Evolutionary conservation across 2,329 filamentous ascomycete genomes (phyloP), one percentile per base, ranked within the genome.

Genomic region (Periconia sp.): DNA sequence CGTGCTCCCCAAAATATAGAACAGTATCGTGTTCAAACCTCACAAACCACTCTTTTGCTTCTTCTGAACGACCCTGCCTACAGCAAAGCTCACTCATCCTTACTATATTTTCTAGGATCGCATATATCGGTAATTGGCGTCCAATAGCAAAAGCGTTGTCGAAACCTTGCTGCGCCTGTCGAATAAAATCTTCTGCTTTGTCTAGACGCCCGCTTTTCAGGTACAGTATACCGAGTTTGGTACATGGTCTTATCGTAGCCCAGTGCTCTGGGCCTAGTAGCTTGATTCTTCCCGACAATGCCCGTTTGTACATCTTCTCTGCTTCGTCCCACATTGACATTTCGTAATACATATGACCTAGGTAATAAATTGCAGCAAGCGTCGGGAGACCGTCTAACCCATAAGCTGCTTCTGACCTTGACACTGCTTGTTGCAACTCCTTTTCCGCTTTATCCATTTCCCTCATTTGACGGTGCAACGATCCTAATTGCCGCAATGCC

Each of bases 241-340:
- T 5, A 13, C 11, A 13, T 15, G n/a, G 6, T 3, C 14, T 2
- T 9, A 45, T 10, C 2, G 59, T 63, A 15, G 55, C 55, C 45
- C 53, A 42, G 35, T 54, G 46, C 30, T 53, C 40, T 13, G 45
- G 50, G 2, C 50, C 31, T n/a, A 47, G 27, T 49, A 49, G 50
- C 53, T 58, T 45, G 56, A 59, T 54, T 17, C 52, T 45, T 19
- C 58, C 58, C 53, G 58, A 50, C 48, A 60, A 56, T 44, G 50
- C 56, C 44, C 47, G 50, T 15, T 35, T 23, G 45, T 61, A 62
- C 58, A 62, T 60, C 19, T 45, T 37, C 49, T 61, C 59, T 20
- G 58, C 58, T 23, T 57, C 50, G 15, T 17, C 42, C 20, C 59
- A 47, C 56, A 50, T 56, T 40, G 49, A 58, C 50, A 53, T 58